Evolutionary conservation across 345 rosid species (phyloP).

Genomic region (Melastoma malabathricum): DNA sequence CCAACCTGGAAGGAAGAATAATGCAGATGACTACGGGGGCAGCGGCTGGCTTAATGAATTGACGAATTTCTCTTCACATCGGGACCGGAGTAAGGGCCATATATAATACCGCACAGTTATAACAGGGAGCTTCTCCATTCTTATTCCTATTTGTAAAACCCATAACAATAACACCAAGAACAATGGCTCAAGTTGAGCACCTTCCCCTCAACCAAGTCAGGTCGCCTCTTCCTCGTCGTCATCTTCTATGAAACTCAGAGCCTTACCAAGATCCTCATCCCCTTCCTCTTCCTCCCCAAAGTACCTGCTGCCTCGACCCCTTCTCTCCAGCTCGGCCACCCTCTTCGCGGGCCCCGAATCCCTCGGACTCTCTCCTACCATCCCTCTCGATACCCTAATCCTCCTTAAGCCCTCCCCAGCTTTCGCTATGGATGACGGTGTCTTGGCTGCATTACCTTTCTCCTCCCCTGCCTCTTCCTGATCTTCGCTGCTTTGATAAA

Average conservation of each 20-base stretch:
- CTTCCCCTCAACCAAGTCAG: constrained; percentile 3
- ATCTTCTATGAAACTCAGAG: constrained; percentile 33
- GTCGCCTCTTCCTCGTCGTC: constrained; percentile 7
- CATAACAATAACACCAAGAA: too few relatives aligned
- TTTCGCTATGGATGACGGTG: constrained; percentile 15
- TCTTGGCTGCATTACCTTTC: constrained; percentile 1
- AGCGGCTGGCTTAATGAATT: too few relatives aligned
- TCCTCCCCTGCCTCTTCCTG: neutral
- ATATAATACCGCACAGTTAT: too few relatives aligned
- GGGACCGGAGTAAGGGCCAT: too few relatives aligned
- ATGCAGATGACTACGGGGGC: too few relatives aligned
- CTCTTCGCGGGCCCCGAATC: constrained; percentile 89
- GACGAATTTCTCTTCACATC: too few relatives aligned
- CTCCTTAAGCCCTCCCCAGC: constrained; percentile 35
- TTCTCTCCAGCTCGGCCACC: constrained; percentile 62
- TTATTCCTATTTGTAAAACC: too few relatives aligned
- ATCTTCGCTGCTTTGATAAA: constrained; percentile 16
- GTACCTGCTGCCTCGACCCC: constrained; percentile 30
- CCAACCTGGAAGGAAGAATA: neutral
- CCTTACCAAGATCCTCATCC: constrained; percentile 19
- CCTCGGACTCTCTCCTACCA: constrained; percentile 47
- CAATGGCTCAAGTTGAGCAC: constrained; percentile 4
- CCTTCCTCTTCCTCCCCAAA: constrained; percentile 11
- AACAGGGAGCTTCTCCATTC: too few relatives aligned
- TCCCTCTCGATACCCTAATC: constrained; percentile 47